phyloP scores from a whole-genome alignment of 345 rosid genomes.

The Excoecaria cochinchinensis region DNA sequence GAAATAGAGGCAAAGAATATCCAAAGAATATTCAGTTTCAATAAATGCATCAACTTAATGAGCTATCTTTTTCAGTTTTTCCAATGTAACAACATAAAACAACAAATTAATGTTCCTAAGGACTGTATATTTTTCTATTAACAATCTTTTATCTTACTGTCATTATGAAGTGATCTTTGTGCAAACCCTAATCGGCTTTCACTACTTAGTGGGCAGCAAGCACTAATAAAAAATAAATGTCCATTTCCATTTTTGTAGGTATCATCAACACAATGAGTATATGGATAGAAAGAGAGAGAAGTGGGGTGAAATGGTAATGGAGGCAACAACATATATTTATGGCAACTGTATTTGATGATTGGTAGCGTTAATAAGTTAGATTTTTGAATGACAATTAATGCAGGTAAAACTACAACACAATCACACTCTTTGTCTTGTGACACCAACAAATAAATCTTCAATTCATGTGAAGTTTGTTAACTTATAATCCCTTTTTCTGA shows the following conservation, averaged over 20 bases:
- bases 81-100: too few species aligned
- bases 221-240: not conserved
- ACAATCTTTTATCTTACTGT: too few species aligned
- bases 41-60: not conserved
- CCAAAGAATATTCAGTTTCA: not conserved
- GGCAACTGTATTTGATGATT: slow-evolving; percentile 15
- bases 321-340: slow-evolving; percentile 18
- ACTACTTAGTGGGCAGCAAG: too few species aligned
- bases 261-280: not conserved
- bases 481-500: not conserved
- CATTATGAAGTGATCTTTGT: too few species aligned
- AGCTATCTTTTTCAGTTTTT: not conserved
- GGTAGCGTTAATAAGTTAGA: not conserved
- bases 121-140: too few species aligned
- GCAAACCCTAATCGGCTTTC: too few species aligned
- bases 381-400: not conserved
- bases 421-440: slow-evolving; percentile 23
- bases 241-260: not conserved
- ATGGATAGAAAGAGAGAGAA: not conserved
- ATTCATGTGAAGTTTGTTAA: not conserved
- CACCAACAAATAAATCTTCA: slow-evolving; percentile 6
- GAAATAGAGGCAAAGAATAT: not conserved
- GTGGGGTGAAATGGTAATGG: not conserved
- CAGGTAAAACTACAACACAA: slow-evolving; percentile 16
- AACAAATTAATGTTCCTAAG: too few species aligned